phyloP scores from a whole-genome alignment of 371 early-diverging fungal species.

The Blastocladiella emersonii region DNA sequence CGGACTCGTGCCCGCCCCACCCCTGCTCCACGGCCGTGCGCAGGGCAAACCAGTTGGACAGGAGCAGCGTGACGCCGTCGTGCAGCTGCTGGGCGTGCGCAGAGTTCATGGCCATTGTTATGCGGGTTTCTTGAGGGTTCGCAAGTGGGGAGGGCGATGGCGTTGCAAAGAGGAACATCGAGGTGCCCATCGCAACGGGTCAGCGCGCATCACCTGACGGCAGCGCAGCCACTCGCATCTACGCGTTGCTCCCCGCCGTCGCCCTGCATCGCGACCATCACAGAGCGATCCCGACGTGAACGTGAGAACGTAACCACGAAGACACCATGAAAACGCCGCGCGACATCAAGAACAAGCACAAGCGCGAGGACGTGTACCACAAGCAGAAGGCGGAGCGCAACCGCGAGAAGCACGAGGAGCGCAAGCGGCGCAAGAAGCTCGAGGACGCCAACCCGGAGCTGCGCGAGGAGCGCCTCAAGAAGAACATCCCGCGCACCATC shows the following conservation, averaged over 20 bases:
- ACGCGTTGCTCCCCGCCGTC: background rate
- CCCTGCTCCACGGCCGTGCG: slow-evolving; percentile 59
- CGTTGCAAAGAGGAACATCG: too few relatives aligned
- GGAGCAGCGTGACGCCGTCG: slow-evolving; percentile 37
- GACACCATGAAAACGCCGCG: slow-evolving; percentile 4
- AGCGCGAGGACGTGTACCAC: slow-evolving; percentile 59
- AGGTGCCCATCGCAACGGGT: background rate
- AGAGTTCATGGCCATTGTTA: too few relatives aligned
- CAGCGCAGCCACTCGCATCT: too few relatives aligned
- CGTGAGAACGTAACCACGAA: background rate
- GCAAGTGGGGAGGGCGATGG: too few relatives aligned
- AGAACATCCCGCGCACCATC: slow-evolving; percentile 83
- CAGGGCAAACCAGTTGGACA: slow-evolving; percentile 60
- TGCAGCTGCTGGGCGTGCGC: background rate
- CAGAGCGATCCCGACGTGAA: background rate
- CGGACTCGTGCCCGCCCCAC: slow-evolving; percentile 63
- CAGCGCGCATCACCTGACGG: background rate
- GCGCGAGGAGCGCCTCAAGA: slow-evolving; percentile 71
- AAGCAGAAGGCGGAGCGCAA: slow-evolving; percentile 56
- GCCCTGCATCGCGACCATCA: background rate
- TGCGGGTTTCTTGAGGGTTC: too few relatives aligned
- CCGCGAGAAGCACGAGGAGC: slow-evolving; percentile 54
- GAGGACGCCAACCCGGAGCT: slow-evolving; percentile 78
- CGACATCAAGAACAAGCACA: slow-evolving; percentile 63
- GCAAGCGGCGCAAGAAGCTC: slow-evolving; percentile 53